Conservation (phyloP, 73 alveolate species). For the Uronychia binucleata region DNA sequence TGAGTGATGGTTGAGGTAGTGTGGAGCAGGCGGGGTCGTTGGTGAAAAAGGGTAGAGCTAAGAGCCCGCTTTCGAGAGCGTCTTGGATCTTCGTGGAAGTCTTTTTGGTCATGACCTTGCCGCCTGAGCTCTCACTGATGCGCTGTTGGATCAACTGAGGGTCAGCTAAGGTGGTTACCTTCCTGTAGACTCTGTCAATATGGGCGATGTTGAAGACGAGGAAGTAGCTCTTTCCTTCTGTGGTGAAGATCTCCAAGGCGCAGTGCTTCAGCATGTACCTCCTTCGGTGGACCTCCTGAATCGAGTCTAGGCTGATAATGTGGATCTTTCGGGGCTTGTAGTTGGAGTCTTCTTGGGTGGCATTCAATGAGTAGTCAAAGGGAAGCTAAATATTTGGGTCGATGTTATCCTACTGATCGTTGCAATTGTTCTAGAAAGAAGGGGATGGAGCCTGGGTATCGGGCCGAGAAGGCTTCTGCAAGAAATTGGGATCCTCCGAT, state of each 20-base stretch:
- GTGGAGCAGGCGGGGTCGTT: not conserved
- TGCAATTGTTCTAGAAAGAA: too few species aligned
- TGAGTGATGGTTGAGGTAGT: too few species aligned
- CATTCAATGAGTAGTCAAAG: too few species aligned
- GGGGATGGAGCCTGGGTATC: too few species aligned
- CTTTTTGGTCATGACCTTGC: not conserved
- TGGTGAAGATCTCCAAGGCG: slow-evolving; percentile 7
- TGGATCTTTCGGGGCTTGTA: not conserved
- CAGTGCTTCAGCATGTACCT: slow-evolving; percentile 14
- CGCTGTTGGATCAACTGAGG: not conserved
- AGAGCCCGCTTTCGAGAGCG: not conserved
- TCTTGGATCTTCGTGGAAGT: not conserved
- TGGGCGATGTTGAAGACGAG: not conserved
- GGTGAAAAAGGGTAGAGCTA: not conserved
- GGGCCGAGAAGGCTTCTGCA: too few species aligned
- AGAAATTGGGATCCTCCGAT: too few species aligned
- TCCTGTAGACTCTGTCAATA: not conserved
- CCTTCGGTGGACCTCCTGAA: not conserved
- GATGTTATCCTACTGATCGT: too few species aligned
- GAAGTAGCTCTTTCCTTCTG: not conserved
- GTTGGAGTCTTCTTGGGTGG: not conserved
- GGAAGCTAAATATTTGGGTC: too few species aligned
- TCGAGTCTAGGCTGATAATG: not conserved
- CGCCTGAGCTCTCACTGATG: not conserved
- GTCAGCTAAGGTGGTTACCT: not conserved